phyloP scores from a whole-genome alignment of 495 filamentous ascomycete genomes.

The Penicillium ochrochloron region DNA sequence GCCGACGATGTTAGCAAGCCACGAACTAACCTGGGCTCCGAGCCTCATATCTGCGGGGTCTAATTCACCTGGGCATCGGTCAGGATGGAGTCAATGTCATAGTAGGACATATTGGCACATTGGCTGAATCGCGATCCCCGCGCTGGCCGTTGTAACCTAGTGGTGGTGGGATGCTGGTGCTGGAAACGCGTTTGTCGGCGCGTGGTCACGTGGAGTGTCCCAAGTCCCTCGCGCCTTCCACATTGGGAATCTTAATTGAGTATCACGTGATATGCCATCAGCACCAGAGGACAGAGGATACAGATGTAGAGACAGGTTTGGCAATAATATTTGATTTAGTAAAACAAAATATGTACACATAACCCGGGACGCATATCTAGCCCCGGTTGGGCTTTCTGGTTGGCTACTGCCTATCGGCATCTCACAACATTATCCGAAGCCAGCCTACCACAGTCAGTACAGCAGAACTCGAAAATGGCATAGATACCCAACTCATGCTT shows the following conservation, averaged over 20 bases:
- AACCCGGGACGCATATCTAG: too few relatives aligned
- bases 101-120: conserved; percentile 69
- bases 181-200: conserved; percentile 23
- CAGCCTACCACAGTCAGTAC: too few relatives aligned
- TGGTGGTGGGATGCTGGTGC: conserved; percentile 10
- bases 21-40: neutral
- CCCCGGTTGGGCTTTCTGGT: too few relatives aligned
- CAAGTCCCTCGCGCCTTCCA: neutral
- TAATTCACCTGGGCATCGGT: conserved; percentile 81
- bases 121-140: conserved; percentile 14
- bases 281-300: too few relatives aligned
- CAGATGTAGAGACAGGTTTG: too few relatives aligned
- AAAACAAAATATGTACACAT: too few relatives aligned
- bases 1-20: conserved; percentile 24
- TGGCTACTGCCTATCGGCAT: too few relatives aligned
- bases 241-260: neutral
- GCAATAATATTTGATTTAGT: too few relatives aligned
- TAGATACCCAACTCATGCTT: too few relatives aligned
- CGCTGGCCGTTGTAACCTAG: conserved; percentile 9
- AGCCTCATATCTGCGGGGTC: neutral
- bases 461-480: too few relatives aligned
- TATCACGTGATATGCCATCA: neutral
- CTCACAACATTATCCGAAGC: too few relatives aligned
- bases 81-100: conserved; percentile 91
- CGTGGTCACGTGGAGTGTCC: conserved; percentile 26